Evolutionary conservation across 192 early-diverging fungal species (phyloP).

Genomic region (Rhizoclosmatium globosum): DNA sequence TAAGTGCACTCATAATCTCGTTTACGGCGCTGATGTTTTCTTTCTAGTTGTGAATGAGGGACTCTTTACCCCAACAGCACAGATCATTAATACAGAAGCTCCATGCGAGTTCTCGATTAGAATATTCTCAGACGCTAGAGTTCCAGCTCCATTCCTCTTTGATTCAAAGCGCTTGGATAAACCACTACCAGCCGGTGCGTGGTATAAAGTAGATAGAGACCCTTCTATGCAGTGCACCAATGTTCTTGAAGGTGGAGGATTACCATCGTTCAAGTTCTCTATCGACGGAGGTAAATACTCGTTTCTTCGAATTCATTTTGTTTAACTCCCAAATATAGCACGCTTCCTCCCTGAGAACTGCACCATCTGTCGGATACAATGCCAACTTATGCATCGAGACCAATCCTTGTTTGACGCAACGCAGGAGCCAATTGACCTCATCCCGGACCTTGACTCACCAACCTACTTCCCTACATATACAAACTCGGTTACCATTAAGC

Average conservation of each 20-base stretch:
- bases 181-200: slow-evolving; percentile 9
- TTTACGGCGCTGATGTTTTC: not conserved
- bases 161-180: slow-evolving; percentile 10
- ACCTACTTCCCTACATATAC: not conserved
- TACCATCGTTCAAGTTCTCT: slow-evolving; percentile 1
- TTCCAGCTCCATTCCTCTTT: slow-evolving; percentile 9
- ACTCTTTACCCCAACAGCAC: not conserved
- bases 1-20: not conserved
- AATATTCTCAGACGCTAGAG: not conserved
- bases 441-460: slow-evolving; percentile 16
- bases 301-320: not conserved
- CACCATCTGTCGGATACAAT: slow-evolving; percentile 17
- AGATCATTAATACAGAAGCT: not conserved
- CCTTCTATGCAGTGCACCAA: not conserved
- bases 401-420: not conserved
- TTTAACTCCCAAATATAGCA: slow-evolving; percentile 1
- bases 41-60: slow-evolving; percentile 13
- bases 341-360: slow-evolving; percentile 25
- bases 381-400: not conserved
- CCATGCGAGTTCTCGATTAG: not conserved
- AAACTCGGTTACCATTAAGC: not conserved
- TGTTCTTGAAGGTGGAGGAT: not conserved
- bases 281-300: slow-evolving; percentile 10
- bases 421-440: not conserved
- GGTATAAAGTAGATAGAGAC: not conserved